Evolutionary conservation across 78 protist species (phyloP).

Genomic region (slime mould (Dictyostelium discoideum)): DNA sequence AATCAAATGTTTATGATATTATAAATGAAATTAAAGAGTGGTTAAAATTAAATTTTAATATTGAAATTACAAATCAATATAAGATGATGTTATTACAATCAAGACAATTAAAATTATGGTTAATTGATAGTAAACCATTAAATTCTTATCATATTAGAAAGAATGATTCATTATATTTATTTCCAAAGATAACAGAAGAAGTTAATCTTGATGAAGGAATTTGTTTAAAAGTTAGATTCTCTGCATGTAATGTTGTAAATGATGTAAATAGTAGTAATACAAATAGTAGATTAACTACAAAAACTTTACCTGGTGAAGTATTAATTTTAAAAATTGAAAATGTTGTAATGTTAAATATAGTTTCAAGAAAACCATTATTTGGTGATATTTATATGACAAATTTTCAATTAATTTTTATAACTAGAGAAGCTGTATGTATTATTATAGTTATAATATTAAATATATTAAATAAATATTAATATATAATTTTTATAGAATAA

Average conservation of each 20-base stretch:
- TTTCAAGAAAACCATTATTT: neutral
- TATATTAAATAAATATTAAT: too few species aligned
- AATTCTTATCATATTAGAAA: slow-evolving; percentile 16
- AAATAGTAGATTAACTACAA: neutral
- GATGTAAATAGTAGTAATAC: neutral
- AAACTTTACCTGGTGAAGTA: slow-evolving; percentile 28
- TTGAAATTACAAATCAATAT: slow-evolving; percentile 1
- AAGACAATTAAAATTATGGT: slow-evolving; percentile 15
- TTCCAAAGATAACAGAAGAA: slow-evolving; percentile 20
- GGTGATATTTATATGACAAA: slow-evolving; percentile 39
- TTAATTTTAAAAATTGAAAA: slow-evolving; percentile 22
- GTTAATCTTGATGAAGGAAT: slow-evolving; percentile 27
- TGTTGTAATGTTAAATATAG: neutral
- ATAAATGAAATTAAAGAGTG: neutral
- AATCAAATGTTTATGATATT: slow-evolving; percentile 4
- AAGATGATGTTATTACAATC: neutral
- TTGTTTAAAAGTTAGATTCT: slow-evolving; percentile 26
- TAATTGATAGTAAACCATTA: slow-evolving; percentile 31
- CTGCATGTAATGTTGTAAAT: neutral
- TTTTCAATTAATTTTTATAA: slow-evolving; percentile 25
- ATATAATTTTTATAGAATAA: neutral
- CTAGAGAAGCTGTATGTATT: neutral
- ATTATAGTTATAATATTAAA: neutral
- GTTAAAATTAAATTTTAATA: neutral
- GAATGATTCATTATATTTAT: slow-evolving; percentile 22